Percentiles rank a stretch among this genome's conserved stretches.
phyloP scores from a whole-genome alignment of 179 eudicot species.

The Gypsophila paniculata region DNA sequence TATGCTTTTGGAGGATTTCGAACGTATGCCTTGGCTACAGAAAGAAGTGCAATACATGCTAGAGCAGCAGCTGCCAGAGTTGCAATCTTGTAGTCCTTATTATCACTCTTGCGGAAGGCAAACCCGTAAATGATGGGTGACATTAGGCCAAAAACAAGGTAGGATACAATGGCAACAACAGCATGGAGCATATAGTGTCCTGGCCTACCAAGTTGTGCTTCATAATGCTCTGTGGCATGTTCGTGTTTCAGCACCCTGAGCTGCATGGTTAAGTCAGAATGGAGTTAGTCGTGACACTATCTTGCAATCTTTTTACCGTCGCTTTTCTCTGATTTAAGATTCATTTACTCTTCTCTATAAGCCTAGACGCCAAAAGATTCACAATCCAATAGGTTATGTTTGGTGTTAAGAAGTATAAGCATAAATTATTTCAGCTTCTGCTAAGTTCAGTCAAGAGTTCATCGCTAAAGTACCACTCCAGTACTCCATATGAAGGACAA shows the following conservation, averaged over 20 bases:
- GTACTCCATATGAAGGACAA: not conserved
- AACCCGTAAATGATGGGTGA: conserved; percentile 63
- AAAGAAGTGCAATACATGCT: conserved; percentile 49
- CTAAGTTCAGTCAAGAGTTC: not conserved
- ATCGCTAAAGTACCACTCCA: not conserved
- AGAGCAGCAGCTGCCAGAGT: conserved; percentile 52
- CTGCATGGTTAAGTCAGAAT: conserved; percentile 39
- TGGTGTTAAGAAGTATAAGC: not conserved
- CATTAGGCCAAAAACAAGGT: conserved; percentile 58
- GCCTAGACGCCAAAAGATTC: not conserved
- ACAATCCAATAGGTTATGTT: not conserved
- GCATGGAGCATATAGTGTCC: conserved; percentile 62
- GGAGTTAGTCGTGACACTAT: not conserved
- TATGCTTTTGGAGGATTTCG: conserved; percentile 52
- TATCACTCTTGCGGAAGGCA: conserved; percentile 56
- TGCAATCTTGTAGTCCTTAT: conserved; percentile 55
- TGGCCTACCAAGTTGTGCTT: conserved; percentile 55
- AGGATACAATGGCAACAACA: conserved; percentile 49
- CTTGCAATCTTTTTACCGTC: not conserved
- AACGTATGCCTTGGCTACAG: conserved; percentile 56
- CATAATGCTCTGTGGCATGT: conserved; percentile 41
- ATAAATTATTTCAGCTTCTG: not conserved
- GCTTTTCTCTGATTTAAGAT: not conserved
- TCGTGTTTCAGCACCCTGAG: conserved; percentile 60
- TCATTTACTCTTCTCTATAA: not conserved